phyloP scores from a whole-genome alignment of 2,329 filamentous ascomycete species.

The Fusarium tuaranense region DNA sequence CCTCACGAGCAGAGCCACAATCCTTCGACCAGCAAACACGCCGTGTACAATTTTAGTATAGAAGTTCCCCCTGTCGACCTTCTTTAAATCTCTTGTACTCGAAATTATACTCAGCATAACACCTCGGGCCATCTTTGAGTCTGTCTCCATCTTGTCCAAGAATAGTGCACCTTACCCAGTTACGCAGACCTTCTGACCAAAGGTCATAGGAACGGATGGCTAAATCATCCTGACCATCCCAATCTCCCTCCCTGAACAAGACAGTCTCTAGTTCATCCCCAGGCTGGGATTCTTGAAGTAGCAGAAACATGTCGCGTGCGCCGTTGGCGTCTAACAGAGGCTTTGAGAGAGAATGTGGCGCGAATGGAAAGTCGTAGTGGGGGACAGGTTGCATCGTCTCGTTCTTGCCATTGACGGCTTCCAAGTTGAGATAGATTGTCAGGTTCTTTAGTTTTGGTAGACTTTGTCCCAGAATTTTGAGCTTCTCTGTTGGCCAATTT shows the following conservation, averaged over 20 bases:
- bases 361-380: not conserved
- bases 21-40: not conserved
- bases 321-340: not conserved
- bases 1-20: not conserved
- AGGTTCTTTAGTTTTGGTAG: conserved; percentile 7
- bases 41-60: not conserved
- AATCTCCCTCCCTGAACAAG: not conserved
- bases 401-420: not conserved
- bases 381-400: not conserved
- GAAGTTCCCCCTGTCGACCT: not conserved
- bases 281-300: not conserved
- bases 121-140: not conserved
- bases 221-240: not conserved
- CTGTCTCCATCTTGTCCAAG: not conserved
- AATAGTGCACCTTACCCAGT: not conserved
- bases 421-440: conserved; percentile 6
- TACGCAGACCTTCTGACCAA: not conserved
- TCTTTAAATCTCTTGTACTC: not conserved
- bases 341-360: not conserved
- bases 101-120: not conserved
- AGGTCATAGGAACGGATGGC: not conserved
- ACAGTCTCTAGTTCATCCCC: not conserved
- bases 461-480: not conserved
- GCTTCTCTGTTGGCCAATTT: not conserved
- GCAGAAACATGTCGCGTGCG: not conserved